phyloP scores from a whole-genome alignment of 2,329 filamentous ascomycete genomes.

The Aphanocladium album region DNA sequence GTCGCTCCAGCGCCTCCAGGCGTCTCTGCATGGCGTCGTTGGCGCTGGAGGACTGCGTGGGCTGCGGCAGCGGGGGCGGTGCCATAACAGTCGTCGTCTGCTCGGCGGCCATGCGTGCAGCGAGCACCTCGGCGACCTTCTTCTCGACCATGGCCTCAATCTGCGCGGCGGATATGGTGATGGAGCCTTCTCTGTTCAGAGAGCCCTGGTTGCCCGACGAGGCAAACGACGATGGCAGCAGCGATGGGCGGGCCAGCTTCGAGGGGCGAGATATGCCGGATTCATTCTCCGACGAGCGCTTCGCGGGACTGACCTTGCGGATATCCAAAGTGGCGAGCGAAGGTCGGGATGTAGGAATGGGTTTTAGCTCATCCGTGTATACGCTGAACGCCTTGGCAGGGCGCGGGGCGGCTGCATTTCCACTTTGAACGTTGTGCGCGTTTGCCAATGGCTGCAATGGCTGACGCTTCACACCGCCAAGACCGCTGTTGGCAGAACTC shows the following conservation, averaged over 20 bases:
- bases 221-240: slow-evolving; percentile 19
- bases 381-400: slow-evolving; percentile 74
- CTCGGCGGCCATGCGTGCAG: slow-evolving; percentile 57
- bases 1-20: slow-evolving; percentile 77
- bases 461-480: slow-evolving; percentile 49
- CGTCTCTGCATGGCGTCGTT: slow-evolving; percentile 70
- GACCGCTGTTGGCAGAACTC: slow-evolving; percentile 32
- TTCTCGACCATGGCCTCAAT: slow-evolving; percentile 91
- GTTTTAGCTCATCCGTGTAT: slow-evolving; percentile 68
- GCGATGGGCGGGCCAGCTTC: slow-evolving; percentile 39
- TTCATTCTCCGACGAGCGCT: slow-evolving; percentile 40
- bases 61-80: slow-evolving; percentile 45
- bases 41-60: background rate
- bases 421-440: slow-evolving; percentile 65
- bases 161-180: slow-evolving; percentile 60
- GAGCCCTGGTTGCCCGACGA: background rate
- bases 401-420: slow-evolving; percentile 31
- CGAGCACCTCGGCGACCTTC: slow-evolving; percentile 84
- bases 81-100: slow-evolving; percentile 29
- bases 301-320: slow-evolving; percentile 30
- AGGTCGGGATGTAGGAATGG: slow-evolving; percentile 30
- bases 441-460: slow-evolving; percentile 73
- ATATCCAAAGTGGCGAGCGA: slow-evolving; percentile 30
- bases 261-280: slow-evolving; percentile 35
- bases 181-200: slow-evolving; percentile 24